phyloP scores from a whole-genome alignment of 192 early-diverging fungal genomes.

The Podila clonocystis region DNA sequence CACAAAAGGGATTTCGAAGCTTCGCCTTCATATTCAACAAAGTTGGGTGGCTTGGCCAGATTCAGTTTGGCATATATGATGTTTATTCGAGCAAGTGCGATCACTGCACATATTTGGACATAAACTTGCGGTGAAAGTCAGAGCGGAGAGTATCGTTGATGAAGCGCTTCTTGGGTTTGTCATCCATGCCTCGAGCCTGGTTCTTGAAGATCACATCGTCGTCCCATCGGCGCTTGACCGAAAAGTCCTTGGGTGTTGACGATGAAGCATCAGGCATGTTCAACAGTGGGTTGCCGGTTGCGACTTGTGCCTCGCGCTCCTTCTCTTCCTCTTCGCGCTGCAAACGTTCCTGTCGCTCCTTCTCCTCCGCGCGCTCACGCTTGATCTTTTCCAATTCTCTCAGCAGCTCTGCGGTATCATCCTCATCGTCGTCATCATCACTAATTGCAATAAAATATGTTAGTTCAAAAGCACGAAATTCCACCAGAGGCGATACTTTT shows the following conservation, averaged over 20 bases:
- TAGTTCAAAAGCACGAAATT: no score
- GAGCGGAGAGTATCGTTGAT: slow-evolving; percentile 96
- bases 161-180: slow-evolving; percentile 93
- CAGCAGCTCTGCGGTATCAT: slow-evolving; percentile 88
- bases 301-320: slow-evolving; percentile 66
- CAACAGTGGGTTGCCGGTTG: slow-evolving; percentile 88
- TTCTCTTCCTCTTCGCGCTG: slow-evolving; percentile 67
- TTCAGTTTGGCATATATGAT: neutral
- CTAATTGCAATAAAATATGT: slow-evolving; percentile 42
- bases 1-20: neutral
- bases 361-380: slow-evolving; percentile 90
- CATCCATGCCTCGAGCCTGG: slow-evolving; percentile 89
- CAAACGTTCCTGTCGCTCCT: slow-evolving; percentile 73
- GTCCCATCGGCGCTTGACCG: slow-evolving; percentile 95
- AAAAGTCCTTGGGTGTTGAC: slow-evolving; percentile 67
- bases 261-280: slow-evolving; percentile 42
- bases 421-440: slow-evolving; percentile 85
- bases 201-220: slow-evolving; percentile 99
- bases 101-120: slow-evolving; percentile 90
- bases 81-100: neutral
- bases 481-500: no score
- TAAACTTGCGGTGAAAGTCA: slow-evolving; percentile 97
- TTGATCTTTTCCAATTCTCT: slow-evolving; percentile 93
- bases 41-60: slow-evolving; percentile 8
- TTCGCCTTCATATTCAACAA: neutral